Percentiles rank a stretch among this genome's conserved stretches.
Evolutionary conservation across 2,329 filamentous ascomycete species (phyloP).

Genomic region (Trematosphaeria pertusa): DNA sequence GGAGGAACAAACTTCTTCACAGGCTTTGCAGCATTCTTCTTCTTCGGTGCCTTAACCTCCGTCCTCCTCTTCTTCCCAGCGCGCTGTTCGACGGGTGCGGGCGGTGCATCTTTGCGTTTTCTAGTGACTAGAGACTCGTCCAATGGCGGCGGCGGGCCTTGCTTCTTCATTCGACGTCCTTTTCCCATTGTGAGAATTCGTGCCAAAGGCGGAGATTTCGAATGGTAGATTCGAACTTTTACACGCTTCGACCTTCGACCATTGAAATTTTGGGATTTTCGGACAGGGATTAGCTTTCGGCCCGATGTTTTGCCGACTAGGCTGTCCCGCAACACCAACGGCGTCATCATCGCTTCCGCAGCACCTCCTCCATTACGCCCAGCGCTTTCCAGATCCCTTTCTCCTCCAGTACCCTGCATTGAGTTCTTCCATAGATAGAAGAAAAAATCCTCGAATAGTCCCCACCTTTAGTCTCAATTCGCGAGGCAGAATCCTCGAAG

Average conservation of each 20-base stretch:
- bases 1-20: slow-evolving; percentile 40
- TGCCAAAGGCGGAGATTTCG: no score
- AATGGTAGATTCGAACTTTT: no score
- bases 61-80: slow-evolving; percentile 71
- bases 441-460: no score
- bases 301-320: slow-evolving; percentile 10
- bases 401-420: no score
- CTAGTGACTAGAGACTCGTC: slow-evolving; percentile 77
- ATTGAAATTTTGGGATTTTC: slow-evolving; percentile 28
- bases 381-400: no score
- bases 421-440: no score
- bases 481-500: no score
- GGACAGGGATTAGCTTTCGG: slow-evolving; percentile 25
- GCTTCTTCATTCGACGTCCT: slow-evolving; percentile 93
- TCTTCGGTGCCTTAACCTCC: slow-evolving; percentile 41
- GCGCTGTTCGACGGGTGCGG: slow-evolving; percentile 50
- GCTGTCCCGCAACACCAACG: slow-evolving; percentile 30
- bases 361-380: no score
- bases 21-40: slow-evolving; percentile 50
- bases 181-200: slow-evolving; percentile 70
- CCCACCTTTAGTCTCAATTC: no score
- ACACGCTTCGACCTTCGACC: no score
- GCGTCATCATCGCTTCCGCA: slow-evolving; percentile 39
- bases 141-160: slow-evolving; percentile 82
- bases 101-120: slow-evolving; percentile 83